A percentile compares a stretch with the other conserved stretches of the same genome.
phyloP scores from a whole-genome alignment of 768 basidiomycete species.

The Cyclocybe aegerita region DNA sequence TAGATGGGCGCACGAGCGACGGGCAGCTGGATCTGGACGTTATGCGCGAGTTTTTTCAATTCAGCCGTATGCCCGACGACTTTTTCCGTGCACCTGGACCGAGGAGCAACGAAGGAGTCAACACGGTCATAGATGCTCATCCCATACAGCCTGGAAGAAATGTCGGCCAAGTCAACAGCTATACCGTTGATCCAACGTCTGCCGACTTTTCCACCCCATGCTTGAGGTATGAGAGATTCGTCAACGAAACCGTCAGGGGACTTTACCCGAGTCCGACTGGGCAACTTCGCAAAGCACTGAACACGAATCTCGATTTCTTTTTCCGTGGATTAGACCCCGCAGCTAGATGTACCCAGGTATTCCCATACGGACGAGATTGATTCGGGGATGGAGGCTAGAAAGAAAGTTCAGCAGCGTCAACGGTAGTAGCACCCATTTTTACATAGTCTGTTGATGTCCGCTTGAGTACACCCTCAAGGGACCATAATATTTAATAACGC shows the following conservation, averaged over 20 bases:
- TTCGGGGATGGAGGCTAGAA: not conserved
- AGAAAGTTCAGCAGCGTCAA: too few species aligned
- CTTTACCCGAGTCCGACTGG: slow-evolving; percentile 18
- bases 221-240: slow-evolving; percentile 16
- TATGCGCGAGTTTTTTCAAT: slow-evolving; percentile 19
- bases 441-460: too few species aligned
- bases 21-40: slow-evolving; percentile 14
- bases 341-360: slow-evolving; percentile 11
- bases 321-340: slow-evolving; percentile 2
- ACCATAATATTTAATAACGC: too few species aligned
- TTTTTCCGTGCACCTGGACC: slow-evolving; percentile 14
- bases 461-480: too few species aligned
- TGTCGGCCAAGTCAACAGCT: slow-evolving; percentile 11
- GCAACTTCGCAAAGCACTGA: slow-evolving; percentile 10
- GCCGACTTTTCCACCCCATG: slow-evolving; percentile 12
- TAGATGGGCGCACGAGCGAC: slow-evolving; percentile 18
- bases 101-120: slow-evolving; percentile 4
- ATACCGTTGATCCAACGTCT: slow-evolving; percentile 11
- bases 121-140: slow-evolving; percentile 1
- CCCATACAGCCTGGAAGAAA: slow-evolving; percentile 18
- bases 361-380: slow-evolving; percentile 12
- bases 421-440: too few species aligned
- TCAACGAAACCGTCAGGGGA: slow-evolving; percentile 12
- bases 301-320: slow-evolving; percentile 11
- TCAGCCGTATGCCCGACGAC: slow-evolving; percentile 13